A percentile compares a stretch with the other conserved stretches of the same genome.
Conservation (phyloP, 78 protist species). For the Creolimax fragrantissima region DNA sequence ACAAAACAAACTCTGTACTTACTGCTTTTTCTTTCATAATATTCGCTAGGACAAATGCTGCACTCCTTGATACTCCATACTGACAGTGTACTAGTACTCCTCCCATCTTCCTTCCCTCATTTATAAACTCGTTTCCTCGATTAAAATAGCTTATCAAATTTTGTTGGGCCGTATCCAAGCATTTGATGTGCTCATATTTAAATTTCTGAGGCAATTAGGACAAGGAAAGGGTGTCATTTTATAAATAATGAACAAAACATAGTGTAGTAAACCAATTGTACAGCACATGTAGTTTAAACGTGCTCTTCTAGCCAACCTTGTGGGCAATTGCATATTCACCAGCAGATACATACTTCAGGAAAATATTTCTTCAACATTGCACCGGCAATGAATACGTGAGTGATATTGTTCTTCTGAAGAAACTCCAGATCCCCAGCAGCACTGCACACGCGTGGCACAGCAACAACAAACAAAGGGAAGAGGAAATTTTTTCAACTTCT, state of each 20-base stretch:
- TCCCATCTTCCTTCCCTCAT: not conserved
- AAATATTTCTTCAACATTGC: not conserved
- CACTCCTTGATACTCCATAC: slow-evolving; percentile 2
- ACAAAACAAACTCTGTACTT: not conserved
- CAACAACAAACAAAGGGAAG: not conserved
- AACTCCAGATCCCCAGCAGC: not conserved
- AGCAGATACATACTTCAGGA: not conserved
- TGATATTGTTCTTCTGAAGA: not conserved
- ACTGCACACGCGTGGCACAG: not conserved
- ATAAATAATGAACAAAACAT: too few species aligned
- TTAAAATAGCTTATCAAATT: not conserved
- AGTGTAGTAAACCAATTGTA: too few species aligned
- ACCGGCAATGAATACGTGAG: not conserved
- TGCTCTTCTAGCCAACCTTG: too few species aligned
- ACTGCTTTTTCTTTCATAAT: not conserved
- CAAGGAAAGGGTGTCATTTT: too few species aligned
- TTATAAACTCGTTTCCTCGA: not conserved
- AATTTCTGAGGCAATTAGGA: not conserved
- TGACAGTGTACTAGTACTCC: slow-evolving; percentile 11
- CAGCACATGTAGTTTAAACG: too few species aligned
- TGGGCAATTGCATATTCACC: too few species aligned
- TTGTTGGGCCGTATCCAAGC: slow-evolving; percentile 19
- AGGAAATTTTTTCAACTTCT: too few species aligned
- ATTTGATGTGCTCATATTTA: not conserved
- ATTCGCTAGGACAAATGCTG: not conserved